Evolutionary conservation across 2,329 filamentous ascomycete species (phyloP).

Genomic region (Alternaria hordeiaustralica): DNA sequence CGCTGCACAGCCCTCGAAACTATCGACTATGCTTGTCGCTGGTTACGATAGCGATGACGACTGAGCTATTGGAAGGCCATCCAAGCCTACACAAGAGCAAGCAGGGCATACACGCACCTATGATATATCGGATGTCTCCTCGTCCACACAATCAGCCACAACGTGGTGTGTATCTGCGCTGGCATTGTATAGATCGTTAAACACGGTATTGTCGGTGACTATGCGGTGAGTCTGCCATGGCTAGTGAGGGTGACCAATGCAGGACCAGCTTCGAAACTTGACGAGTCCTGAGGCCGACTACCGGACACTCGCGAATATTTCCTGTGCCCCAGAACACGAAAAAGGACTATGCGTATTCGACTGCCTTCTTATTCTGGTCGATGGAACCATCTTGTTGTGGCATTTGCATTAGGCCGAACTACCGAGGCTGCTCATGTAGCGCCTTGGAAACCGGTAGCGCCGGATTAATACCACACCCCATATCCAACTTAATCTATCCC

Average conservation of each 20-base stretch:
- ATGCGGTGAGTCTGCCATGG: background rate
- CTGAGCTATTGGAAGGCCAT: slow-evolving; percentile 1
- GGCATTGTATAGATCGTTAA: background rate
- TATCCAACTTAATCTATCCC: slow-evolving; percentile 14
- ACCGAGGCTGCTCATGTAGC: slow-evolving; percentile 1
- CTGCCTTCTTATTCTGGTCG: background rate
- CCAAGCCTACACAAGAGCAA: slow-evolving; percentile 2
- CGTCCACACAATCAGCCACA: background rate
- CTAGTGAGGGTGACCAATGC: background rate
- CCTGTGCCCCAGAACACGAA: background rate
- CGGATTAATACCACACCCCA: slow-evolving; percentile 10
- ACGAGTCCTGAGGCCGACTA: background rate
- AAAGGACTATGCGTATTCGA: background rate
- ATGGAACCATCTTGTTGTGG: background rate
- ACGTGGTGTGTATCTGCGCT: background rate
- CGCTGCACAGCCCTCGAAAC: slow-evolving; percentile 22
- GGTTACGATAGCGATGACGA: slow-evolving; percentile 42
- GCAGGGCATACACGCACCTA: background rate
- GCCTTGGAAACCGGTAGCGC: background rate
- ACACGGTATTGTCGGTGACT: background rate
- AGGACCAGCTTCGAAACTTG: background rate
- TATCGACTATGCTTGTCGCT: slow-evolving; percentile 34
- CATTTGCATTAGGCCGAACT: slow-evolving; percentile 9
- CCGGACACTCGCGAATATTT: background rate
- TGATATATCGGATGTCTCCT: background rate